Base-by-base conservation (phyloP, 2,329 filamentous ascomycete species). In the Cercospora berteroae region DNA sequence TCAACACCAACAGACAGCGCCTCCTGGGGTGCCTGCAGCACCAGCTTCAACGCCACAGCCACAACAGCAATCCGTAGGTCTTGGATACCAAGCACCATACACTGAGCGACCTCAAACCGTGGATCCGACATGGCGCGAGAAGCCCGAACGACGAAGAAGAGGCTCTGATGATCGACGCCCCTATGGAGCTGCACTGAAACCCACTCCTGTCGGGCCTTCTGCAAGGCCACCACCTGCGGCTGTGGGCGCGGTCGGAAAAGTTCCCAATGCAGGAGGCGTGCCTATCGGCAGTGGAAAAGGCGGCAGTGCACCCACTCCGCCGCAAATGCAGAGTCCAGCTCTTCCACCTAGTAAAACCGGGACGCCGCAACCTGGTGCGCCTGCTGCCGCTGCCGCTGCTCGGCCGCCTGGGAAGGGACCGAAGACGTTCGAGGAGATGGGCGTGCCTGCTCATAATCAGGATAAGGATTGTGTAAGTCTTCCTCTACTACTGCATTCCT, bases 371-470 rank as follows among this genome's bases (percentile, higher is more conserved):
- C 70, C 60, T 5, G 60, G 29, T 9, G 52, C 63, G 4, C n/a
- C 16, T 44, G 42, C 42, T 44, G 39, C 39, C 8, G 3, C 33
- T 16, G 68, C 78, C 18, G 75, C 75, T 27, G 75, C 75, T 27
- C 81, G 79, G 69, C 78, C 81, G 56, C 83, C 86, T 33, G 86
- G 85, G 60, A 92, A 93, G 77, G 95, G 94, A 10, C 94, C 95
- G 0, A 92, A 95, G 74, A 98, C 95, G 0, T 99, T 99, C 79
- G 94, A 97, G 77, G 94, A 96, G 77, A 99, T 99, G 95, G 95
- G 95, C 44, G 94, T 99, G 74, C 92, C 93, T 6, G 86, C 89
- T 74, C 89, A 85, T 58, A 94, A 95, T 80, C 86, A 89, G 69
- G 92, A 97, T n/a, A 87, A 87, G 72, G 94, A 98, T 80, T 99